A percentile compares a stretch with the other conserved stretches of the same genome.
Conservation (phyloP, 225 moss, liverwort and hornwort species). For the Marchantia paleacea region DNA sequence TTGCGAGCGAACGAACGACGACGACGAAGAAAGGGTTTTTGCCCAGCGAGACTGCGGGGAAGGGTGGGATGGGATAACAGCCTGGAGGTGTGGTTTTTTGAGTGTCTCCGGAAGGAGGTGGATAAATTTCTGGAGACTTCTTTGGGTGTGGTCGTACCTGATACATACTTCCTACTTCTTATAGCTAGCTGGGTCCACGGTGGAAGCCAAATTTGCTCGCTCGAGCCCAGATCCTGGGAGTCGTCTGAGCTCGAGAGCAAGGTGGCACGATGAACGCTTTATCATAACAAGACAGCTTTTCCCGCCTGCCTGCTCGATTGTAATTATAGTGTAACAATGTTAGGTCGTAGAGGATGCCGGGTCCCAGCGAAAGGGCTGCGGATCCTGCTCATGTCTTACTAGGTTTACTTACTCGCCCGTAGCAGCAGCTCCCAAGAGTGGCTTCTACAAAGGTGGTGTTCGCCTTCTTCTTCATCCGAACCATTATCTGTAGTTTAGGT, state of each 20-base stretch:
- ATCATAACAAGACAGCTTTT: slow-evolving; percentile 11
- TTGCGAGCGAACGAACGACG: not conserved
- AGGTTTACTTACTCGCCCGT: not conserved
- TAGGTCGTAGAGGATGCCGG: slow-evolving; percentile 2
- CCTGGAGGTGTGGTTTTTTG: slow-evolving; percentile 16
- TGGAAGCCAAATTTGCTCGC: not conserved
- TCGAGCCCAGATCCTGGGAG: not conserved
- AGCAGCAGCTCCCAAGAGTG: not conserved
- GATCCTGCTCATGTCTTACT: not conserved
- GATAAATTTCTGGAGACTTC: not conserved
- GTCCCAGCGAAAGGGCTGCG: not conserved
- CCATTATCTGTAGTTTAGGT: not conserved
- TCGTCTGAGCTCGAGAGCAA: not conserved
- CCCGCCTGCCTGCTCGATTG: slow-evolving; percentile 1
- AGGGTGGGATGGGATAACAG: not conserved
- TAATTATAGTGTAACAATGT: slow-evolving; percentile 14
- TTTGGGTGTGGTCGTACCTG: slow-evolving; percentile 2
- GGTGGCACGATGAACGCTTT: not conserved
- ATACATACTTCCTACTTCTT: not conserved
- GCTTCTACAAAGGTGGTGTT: not conserved
- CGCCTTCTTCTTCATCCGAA: not conserved
- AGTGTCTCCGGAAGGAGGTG: not conserved
- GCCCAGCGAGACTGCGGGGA: not conserved
- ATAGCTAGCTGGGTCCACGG: not conserved
- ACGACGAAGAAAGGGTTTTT: too few relatives aligned